Base-by-base conservation (phyloP, 2,329 filamentous ascomycete species). In the Cladobotryum protrusum region DNA sequence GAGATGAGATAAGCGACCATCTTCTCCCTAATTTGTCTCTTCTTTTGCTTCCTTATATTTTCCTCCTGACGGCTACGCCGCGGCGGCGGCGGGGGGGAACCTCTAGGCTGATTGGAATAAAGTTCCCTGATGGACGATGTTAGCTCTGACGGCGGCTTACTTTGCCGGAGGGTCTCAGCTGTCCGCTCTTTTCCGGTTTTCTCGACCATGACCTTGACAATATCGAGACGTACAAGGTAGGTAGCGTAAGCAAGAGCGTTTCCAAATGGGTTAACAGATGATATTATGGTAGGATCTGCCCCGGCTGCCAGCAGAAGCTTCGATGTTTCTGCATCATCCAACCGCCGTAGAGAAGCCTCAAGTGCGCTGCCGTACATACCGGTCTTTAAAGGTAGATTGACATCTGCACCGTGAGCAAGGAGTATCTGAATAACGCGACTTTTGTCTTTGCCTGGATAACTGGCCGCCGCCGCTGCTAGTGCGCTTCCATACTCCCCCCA, bases 231-330 rank as follows among this genome's bases (percentile, higher is more conserved):
- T 3, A 37, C 49, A 14, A 9, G 7, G n/a, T n/a, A 47, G 5
- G 43, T 44, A 11, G 46, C 49, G 11, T 40, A 40, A 1, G 49
- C 46, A n/a, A 52, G 35, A 6, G 46, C 49, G 9, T 45, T 52
- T 18, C 49, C 49, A 19, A 44, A 18, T 0, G 4, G 5, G 7
- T 45, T 45, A 4, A n/a, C 3, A 4, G 32, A 14, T 1, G 41
- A 18, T 13, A 32, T 5, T 35, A 12, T 35, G 2, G 34, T 42
- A 4, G 46, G 40, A 20, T 52, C 32, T 24, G 46, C 49, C 32
- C 49, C 46, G 14, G 40, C 29, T 15, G 35, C 9, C 3, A 52
- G 20, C n/a, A 52, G 13, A 19, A 48, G 4, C 9, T 20, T 34
- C 24, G 24, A 9, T n/a, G 48, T 2, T 2, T 5, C 11, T 8